Percentiles rank a stretch among this genome's conserved stretches.
phyloP scores from a whole-genome alignment of 2,329 filamentous ascomycete species.

The Akanthomyces uredinophilus region DNA sequence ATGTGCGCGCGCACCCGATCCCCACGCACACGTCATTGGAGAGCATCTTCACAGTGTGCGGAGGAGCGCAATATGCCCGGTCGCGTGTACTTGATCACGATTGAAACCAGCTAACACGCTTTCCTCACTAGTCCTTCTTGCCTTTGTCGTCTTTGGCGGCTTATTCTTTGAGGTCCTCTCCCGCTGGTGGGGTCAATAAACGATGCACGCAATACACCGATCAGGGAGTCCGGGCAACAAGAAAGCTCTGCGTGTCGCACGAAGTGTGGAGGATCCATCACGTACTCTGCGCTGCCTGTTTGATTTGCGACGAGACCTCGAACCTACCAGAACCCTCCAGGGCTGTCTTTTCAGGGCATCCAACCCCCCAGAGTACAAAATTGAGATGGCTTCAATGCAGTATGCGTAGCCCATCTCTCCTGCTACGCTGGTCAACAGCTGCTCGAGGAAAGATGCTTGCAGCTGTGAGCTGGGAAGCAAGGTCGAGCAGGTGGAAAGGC shows the following conservation, averaged over 20 bases:
- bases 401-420: not conserved
- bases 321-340: not conserved
- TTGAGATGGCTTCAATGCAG: not conserved
- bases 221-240: not conserved
- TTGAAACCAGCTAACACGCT: constrained; percentile 9
- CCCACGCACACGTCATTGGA: not conserved
- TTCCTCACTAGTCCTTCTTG: constrained; percentile 43
- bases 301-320: not conserved
- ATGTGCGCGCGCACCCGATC: not conserved
- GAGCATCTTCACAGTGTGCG: not conserved
- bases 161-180: constrained; percentile 54
- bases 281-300: not conserved
- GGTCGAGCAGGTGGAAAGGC: not conserved
- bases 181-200: constrained; percentile 36
- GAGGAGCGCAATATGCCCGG: not conserved
- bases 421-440: not conserved
- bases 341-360: not conserved
- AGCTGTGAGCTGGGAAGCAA: not conserved
- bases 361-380: not conserved
- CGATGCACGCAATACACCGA: not conserved
- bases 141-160: constrained; percentile 57
- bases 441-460: not conserved
- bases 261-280: not conserved
- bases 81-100: not conserved
- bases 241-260: not conserved